Conservation (phyloP, 495 filamentous ascomycete species). For the Aspergillus steynii region DNA sequence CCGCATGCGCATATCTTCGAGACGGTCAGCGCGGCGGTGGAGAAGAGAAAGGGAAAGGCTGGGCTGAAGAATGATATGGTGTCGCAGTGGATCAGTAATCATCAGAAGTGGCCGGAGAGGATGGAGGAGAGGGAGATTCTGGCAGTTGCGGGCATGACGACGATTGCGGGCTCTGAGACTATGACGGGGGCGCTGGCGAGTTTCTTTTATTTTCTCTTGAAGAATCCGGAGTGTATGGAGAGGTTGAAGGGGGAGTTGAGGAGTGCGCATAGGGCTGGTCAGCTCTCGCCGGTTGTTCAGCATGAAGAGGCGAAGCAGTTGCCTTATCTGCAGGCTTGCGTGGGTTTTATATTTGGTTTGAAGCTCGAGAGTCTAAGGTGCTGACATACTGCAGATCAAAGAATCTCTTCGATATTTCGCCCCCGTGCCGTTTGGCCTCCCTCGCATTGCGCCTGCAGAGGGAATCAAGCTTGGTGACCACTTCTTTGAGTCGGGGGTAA, state of each 20-base stretch:
- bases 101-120: slow-evolving; percentile 35
- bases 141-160: slow-evolving; percentile 35
- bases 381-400: slow-evolving; percentile 35
- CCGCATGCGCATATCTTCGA: slow-evolving; percentile 46
- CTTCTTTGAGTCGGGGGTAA: slow-evolving; percentile 41
- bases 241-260: slow-evolving; percentile 38
- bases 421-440: slow-evolving; percentile 26
- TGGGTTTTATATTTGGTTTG: slow-evolving; percentile 12
- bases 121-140: slow-evolving; percentile 44
- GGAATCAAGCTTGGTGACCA: slow-evolving; percentile 31
- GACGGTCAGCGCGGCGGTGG: slow-evolving; percentile 40
- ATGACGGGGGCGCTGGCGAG: slow-evolving; percentile 39
- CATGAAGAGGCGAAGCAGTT: slow-evolving; percentile 30
- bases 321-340: slow-evolving; percentile 40
- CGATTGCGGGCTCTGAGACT: slow-evolving; percentile 49
- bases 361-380: no score
- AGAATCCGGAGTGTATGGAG: slow-evolving; percentile 31
- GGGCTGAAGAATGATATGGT: slow-evolving; percentile 44
- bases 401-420: slow-evolving; percentile 52
- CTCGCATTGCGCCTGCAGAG: slow-evolving; percentile 29
- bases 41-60: slow-evolving; percentile 36
- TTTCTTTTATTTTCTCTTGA: slow-evolving; percentile 36
- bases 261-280: slow-evolving; percentile 23
- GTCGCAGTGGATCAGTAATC: slow-evolving; percentile 42
- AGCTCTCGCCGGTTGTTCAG: slow-evolving; percentile 27